These are phyloP conservation scores for Penicillium arizonense DNA, from an alignment of 495 filamentous ascomycete genomes.

Conservation along the genomic window DNA sequence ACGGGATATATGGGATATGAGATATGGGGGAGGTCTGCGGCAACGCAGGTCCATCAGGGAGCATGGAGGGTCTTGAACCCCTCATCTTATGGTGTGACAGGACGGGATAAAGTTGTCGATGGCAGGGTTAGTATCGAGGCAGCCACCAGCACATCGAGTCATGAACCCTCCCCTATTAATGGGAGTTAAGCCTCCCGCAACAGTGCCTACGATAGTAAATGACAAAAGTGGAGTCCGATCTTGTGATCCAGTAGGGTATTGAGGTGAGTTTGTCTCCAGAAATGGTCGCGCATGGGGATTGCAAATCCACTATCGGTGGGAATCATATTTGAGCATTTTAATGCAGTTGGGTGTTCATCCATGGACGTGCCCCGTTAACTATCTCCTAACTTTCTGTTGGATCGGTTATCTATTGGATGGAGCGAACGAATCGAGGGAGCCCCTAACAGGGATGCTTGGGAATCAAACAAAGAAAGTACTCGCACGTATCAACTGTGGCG, in stretches of 20 bases:
- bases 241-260: no score
- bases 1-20: conserved; percentile 1
- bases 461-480: conserved; percentile 15
- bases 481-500: conserved; percentile 6
- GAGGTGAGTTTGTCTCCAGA: no score
- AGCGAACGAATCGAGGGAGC: neutral
- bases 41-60: neutral
- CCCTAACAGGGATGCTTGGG: conserved; percentile 14
- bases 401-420: neutral
- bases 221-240: no score
- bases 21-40: neutral
- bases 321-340: neutral
- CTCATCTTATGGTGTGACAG: conserved; percentile 1
- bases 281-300: no score
- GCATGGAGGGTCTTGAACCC: neutral
- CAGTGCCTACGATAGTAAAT: no score
- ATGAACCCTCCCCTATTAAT: neutral
- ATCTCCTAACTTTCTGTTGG: neutral
- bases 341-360: neutral
- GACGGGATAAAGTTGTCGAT: neutral
- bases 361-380: neutral
- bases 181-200: no score
- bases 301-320: no score
- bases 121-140: neutral
- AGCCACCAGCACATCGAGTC: neutral